Evolutionary conservation across 352 stramenopile genomes (phyloP), one percentile per base, ranked within the genome.

Genomic region (Globisporangium mamillatum): DNA sequence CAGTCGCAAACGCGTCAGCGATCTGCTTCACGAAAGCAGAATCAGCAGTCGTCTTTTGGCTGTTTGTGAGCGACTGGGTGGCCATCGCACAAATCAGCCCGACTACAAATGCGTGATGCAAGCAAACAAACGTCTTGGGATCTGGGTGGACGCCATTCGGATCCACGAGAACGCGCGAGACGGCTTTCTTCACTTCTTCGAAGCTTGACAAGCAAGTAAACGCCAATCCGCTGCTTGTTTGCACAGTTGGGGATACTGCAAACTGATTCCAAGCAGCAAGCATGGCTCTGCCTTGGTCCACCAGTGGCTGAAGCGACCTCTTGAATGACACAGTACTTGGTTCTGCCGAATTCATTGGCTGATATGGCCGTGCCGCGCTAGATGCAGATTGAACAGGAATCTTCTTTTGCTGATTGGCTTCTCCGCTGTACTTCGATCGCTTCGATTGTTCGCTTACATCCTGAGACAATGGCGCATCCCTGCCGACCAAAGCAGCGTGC

Each of bases 21-120:
- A 94, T 69, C 72, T 78, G 74, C 56, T 92, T 92, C 6, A 92
- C 82, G 5, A 92, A 64, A 18, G 75, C 70, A 1, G 82, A 91
- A 41, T 94, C 86, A 8, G 79, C 80, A 36, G 68, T 63, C 1
- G 78, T 84, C 70, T 84, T 84, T 27, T 76, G 80, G 48, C 82
- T 90, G 29, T 79, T 91, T 22, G 72, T 90, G 14, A 93, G 71
- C n/a, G 88, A 80, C 52, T 94, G 86, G 2, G 84, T 89, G 18
- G 84, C 75, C 79, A 93, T 91, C 1, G 84, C 88, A 65, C 83
- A 93, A 46, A 95, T 80, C 24, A 95, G 66, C 48, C 85, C 87
- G 63, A 92, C 78, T 7, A 95, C 84, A 64, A 84, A 92, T 3
- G 86, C 82, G 54, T 95, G 88, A 50, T 95, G 88, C 1, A 95